Evolutionary conservation across 805 yeast genomes (phyloP).

Genomic region (Saturnispora mendoncae): DNA sequence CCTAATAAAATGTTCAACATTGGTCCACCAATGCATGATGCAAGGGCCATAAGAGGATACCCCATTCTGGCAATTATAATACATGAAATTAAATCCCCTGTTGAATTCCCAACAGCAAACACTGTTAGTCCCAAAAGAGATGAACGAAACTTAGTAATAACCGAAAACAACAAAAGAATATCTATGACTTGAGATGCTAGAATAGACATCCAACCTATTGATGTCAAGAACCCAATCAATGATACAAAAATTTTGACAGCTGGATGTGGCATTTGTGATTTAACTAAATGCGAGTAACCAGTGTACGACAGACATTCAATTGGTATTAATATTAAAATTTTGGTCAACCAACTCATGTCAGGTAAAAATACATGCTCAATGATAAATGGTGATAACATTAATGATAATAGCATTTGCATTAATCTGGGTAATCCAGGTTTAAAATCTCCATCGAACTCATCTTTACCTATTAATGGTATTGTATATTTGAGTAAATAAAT

Average conservation of each 20-base stretch:
- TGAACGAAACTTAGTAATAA: conserved; percentile 54
- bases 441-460: conserved; percentile 16
- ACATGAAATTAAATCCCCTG: conserved; percentile 84
- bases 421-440: conserved; percentile 19
- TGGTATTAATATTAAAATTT: conserved; percentile 1
- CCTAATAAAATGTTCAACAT: conserved; percentile 70
- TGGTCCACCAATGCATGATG: conserved; percentile 95
- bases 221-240: conserved; percentile 51
- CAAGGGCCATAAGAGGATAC: conserved; percentile 81
- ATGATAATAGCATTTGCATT: conserved; percentile 15
- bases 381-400: conserved; percentile 18
- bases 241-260: conserved; percentile 27
- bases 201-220: conserved; percentile 60
- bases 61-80: conserved; percentile 74
- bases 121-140: conserved; percentile 80
- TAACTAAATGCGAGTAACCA: conserved; percentile 17
- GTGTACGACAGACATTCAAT: conserved; percentile 13
- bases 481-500: conserved; percentile 16
- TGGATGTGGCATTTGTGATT: conserved; percentile 17
- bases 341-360: background rate
- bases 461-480: conserved; percentile 20
- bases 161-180: conserved; percentile 52
- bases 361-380: conserved; percentile 19
- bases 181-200: conserved; percentile 66
- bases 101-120: conserved; percentile 86